Evolutionary conservation across 1,139 yeast genomes (phyloP), one percentile per base, ranked within the genome.

Genomic region (Kodamaea anthophila): DNA sequence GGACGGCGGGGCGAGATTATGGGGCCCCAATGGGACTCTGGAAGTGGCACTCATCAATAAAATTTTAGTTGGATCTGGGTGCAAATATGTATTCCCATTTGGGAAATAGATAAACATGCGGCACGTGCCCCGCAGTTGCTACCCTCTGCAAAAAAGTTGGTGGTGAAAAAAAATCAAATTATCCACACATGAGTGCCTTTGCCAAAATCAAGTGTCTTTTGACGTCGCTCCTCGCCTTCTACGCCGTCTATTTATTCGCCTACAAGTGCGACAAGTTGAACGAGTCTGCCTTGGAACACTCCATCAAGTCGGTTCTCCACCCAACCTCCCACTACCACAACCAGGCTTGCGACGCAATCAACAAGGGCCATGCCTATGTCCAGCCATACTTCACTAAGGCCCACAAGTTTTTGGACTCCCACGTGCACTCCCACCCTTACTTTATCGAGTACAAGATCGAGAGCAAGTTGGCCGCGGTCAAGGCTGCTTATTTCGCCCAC

Each of bases 251-350:
- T 49, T 61, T 66, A 43, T 51, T 51, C 42, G 46, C 55, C 25
- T 65, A 60, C 52, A 65, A 65, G 45, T 66, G 73, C 48, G 58
- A 53, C 29, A 43, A 52, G 24, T 55, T 62, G 39, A 44, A 54
- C 33, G 58, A 58, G 41, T 42, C 58, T 11, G 48, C 58, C 15
- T 46, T 60, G 34, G 53, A 56, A 33, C 54, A 49, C 35, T 52
- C 47, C 19, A 49, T 48, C 35, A 46, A 53, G 30, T 29, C 39
- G 13, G 52, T 60, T 29, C 47, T 61, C 42, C 70, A 64, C 41
- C 72, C 73, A 30, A 55, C 64, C 38, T 41, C 55, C 31, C 54
- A 55, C 37, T 48, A 52, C 37, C 68, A 63, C 42, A 48, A 47
- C 41, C 49, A 49, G 30, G 46, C 61, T 26, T 66, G 73, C 48